Evolutionary conservation across 169 alveolate species (phyloP).

Genomic region (Perkinsus marinus): DNA sequence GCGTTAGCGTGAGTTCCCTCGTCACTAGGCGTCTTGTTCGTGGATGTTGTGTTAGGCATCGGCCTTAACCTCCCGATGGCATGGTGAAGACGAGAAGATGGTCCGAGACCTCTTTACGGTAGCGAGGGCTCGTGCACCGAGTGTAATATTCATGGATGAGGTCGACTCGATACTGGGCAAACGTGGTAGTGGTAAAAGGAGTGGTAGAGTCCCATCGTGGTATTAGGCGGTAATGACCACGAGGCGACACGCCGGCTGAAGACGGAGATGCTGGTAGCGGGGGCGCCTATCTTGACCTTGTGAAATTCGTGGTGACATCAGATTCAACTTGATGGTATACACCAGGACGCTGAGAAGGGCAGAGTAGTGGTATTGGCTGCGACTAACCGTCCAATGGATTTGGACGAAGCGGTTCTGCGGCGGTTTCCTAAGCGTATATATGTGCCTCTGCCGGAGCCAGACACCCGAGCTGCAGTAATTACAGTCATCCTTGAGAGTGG

Average conservation of each 20-base stretch:
- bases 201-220: too few species aligned
- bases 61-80: constrained; percentile 64
- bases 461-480: constrained; percentile 26
- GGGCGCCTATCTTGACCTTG: constrained; percentile 45
- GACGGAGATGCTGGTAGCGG: constrained; percentile 56
- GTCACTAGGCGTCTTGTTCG: not conserved
- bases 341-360: constrained; percentile 22
- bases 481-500: not conserved
- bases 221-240: constrained; percentile 49
- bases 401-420: constrained; percentile 63
- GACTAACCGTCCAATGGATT: constrained; percentile 60
- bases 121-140: constrained; percentile 53
- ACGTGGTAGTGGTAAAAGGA: constrained; percentile 30
- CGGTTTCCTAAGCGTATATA: constrained; percentile 53
- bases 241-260: constrained; percentile 56
- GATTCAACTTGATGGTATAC: not conserved
- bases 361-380: constrained; percentile 52
- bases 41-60: constrained; percentile 27
- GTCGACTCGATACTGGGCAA: constrained; percentile 57
- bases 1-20: not conserved
- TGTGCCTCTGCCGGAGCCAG: constrained; percentile 48
- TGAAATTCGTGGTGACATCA: not conserved
- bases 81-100: constrained; percentile 74
- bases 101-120: constrained; percentile 54
- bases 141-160: constrained; percentile 65